These are phyloP conservation scores for Physcomitrium patens DNA, from an alignment of 225 moss, liverwort and hornwort genomes.

Conservation along the genomic window DNA sequence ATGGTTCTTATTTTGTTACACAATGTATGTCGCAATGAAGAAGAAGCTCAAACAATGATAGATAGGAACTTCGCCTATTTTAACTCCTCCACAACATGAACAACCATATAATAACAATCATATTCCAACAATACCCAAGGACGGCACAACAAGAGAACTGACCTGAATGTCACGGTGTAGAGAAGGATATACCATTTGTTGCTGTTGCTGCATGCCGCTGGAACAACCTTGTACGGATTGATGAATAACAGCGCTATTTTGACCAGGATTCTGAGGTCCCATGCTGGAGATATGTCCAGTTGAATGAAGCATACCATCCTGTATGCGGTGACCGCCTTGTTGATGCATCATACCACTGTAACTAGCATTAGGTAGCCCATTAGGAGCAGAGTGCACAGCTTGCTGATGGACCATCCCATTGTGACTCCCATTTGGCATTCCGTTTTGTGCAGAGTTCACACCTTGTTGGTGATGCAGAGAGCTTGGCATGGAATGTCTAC, in stretches of 20 bases:
- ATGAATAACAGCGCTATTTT: slow-evolving; percentile 30
- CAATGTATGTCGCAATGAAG: not conserved
- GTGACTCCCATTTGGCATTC: slow-evolving; percentile 32
- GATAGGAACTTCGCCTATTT: no score
- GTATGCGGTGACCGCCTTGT: slow-evolving; percentile 13
- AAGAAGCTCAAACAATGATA: not conserved
- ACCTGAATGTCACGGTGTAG: slow-evolving; percentile 58
- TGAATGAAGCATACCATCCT: no score
- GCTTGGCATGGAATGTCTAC: slow-evolving; percentile 40
- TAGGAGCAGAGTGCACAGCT: slow-evolving; percentile 25
- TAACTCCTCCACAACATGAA: not conserved
- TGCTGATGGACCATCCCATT: slow-evolving; percentile 44
- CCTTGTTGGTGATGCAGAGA: slow-evolving; percentile 46
- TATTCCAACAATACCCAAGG: not conserved
- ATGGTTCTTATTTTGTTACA: slow-evolving; percentile 10
- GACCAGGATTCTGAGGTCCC: slow-evolving; percentile 36
- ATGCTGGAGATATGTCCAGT: slow-evolving; percentile 29
- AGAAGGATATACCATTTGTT: slow-evolving; percentile 52
- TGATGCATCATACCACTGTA: slow-evolving; percentile 43
- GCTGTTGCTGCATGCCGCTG: slow-evolving; percentile 41
- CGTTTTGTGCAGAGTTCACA: slow-evolving; percentile 38
- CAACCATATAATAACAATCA: not conserved
- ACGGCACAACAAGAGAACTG: slow-evolving; percentile 39
- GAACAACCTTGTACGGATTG: slow-evolving; percentile 45
- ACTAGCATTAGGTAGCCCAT: not conserved